These are phyloP conservation scores for Polygonum maritimum DNA, from an alignment of 148 eudicot genomes.

Conservation along the genomic window DNA sequence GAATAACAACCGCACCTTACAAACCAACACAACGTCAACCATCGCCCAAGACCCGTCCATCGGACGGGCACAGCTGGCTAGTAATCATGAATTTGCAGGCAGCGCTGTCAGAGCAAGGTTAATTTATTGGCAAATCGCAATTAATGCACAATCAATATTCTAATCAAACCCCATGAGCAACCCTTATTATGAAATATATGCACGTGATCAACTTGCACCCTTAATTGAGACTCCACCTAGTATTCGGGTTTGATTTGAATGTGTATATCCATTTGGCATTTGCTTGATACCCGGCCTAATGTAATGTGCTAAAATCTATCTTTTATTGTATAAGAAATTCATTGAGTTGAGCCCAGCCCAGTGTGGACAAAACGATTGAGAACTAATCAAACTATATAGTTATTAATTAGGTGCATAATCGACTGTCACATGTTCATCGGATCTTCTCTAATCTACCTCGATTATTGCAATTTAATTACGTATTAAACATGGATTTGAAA, in stretches of 20 bases:
- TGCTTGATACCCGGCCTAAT: neutral
- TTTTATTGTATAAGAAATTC: no score
- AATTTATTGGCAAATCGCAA: neutral
- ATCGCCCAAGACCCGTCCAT: no score
- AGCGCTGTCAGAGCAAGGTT: neutral
- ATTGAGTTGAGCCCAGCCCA: no score
- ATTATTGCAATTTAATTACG: neutral
- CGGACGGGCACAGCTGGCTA: no score
- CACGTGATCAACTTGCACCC: conserved; percentile 1
- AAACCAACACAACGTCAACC: no score
- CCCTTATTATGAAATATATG: neutral
- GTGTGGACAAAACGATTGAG: neutral
- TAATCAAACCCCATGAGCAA: neutral
- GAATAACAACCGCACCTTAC: no score
- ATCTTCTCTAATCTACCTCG: conserved; percentile 10
- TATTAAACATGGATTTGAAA: neutral
- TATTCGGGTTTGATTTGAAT: no score
- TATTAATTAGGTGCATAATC: neutral
- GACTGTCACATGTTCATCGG: neutral
- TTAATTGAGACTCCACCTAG: neutral
- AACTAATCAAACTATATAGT: neutral
- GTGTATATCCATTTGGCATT: neutral
- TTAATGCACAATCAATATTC: neutral
- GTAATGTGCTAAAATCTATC: no score
- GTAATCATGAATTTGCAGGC: neutral